Conservation (phyloP, 192 early-diverging fungal species). For the Fimicolochytrium jonesii region DNA sequence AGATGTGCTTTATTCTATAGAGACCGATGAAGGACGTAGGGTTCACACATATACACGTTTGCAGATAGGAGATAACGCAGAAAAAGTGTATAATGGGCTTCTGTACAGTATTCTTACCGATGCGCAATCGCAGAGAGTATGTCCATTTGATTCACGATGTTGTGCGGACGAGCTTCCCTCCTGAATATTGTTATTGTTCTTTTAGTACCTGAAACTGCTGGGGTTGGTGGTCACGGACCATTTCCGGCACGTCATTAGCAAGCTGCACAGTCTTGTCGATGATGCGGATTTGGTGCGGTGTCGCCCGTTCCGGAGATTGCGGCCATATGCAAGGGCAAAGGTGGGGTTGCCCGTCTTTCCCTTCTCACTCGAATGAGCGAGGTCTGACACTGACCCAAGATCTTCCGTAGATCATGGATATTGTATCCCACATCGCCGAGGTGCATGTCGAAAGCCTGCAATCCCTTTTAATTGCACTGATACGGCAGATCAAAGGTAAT, state of each 20-base stretch:
- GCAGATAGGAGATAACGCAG: not conserved
- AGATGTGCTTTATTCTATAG: not conserved
- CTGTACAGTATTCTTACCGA: conserved; percentile 11
- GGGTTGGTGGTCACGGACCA: conserved; percentile 3
- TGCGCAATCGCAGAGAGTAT: not conserved
- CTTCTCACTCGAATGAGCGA: not conserved
- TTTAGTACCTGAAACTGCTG: conserved; percentile 2
- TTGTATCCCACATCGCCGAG: conserved; percentile 2
- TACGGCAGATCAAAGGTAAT: conserved; percentile 14
- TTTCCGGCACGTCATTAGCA: not conserved
- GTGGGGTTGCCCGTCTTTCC: not conserved
- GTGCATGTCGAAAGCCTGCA: conserved; percentile 1
- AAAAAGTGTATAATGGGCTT: conserved; percentile 10
- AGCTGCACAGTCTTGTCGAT: not conserved
- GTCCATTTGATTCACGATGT: not conserved
- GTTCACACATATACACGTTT: not conserved
- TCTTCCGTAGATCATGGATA: not conserved
- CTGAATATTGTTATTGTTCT: not conserved
- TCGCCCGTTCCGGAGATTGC: conserved; percentile 15
- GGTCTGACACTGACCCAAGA: not conserved
- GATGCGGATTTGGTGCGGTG: conserved; percentile 8
- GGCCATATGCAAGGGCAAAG: not conserved
- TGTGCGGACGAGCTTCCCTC: not conserved
- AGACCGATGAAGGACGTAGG: no score
- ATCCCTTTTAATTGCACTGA: not conserved